Percentiles rank a stretch among this genome's conserved stretches.
These are phyloP conservation scores for Casuarina glauca DNA, from an alignment of 306 rosid genomes.

Conservation along the genomic window DNA sequence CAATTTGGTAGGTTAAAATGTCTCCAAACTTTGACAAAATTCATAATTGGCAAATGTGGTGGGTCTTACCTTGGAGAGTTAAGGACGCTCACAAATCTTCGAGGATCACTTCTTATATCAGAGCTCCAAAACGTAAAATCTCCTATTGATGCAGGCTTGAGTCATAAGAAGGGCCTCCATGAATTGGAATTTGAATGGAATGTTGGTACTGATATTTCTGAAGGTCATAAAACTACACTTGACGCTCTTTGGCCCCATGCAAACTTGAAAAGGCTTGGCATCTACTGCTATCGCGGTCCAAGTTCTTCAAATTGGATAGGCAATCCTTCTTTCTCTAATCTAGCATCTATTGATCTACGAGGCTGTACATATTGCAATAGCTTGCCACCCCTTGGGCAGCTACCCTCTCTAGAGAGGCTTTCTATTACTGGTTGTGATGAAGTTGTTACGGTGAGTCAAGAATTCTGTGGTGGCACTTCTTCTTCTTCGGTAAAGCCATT, in stretches of 20 bases:
- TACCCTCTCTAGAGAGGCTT: slow-evolving; percentile 27
- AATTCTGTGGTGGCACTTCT: slow-evolving; percentile 9
- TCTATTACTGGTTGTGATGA: slow-evolving; percentile 7
- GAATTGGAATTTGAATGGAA: slow-evolving; percentile 24
- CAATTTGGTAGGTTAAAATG: slow-evolving; percentile 15
- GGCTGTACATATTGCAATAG: background rate
- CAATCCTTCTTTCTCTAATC: slow-evolving; percentile 15
- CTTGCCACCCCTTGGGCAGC: slow-evolving; percentile 8
- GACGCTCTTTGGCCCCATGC: slow-evolving; percentile 27
- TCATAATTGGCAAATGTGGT: slow-evolving; percentile 5
- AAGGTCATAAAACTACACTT: slow-evolving; percentile 14
- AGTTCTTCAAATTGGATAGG: slow-evolving; percentile 30
- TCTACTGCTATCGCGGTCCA: slow-evolving; percentile 8
- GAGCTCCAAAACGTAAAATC: slow-evolving; percentile 18
- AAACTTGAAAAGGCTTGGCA: slow-evolving; percentile 8
- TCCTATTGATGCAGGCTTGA: slow-evolving; percentile 18
- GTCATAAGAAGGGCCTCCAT: background rate
- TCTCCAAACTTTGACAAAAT: slow-evolving; percentile 26
- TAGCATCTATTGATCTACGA: slow-evolving; percentile 1
- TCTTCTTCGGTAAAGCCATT: background rate
- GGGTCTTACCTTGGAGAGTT: slow-evolving; percentile 15
- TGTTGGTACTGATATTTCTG: background rate
- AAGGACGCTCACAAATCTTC: slow-evolving; percentile 16
- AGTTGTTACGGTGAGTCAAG: background rate
- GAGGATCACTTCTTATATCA: background rate